phyloP scores from a whole-genome alignment of 352 stramenopile genomes.

The Pythium myriotylum region DNA sequence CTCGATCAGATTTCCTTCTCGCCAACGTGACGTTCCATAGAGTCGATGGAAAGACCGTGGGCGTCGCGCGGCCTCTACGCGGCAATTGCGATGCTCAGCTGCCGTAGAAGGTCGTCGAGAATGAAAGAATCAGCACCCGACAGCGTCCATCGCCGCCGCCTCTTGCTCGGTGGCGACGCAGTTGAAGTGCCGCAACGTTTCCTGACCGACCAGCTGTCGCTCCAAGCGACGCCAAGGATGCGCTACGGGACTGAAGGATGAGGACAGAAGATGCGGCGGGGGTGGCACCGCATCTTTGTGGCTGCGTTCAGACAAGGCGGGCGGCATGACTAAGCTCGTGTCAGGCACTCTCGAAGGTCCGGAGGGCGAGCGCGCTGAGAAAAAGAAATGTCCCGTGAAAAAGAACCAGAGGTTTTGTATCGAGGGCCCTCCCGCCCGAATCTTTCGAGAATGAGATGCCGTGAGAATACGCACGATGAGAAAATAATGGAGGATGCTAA shows the following conservation, averaged over 20 bases:
- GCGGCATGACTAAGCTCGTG: background rate
- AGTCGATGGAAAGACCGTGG: too few species aligned
- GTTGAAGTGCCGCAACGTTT: slow-evolving; percentile 6
- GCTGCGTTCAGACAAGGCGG: background rate
- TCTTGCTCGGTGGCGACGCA: background rate
- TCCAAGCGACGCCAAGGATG: background rate
- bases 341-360: too few species aligned
- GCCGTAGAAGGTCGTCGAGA: background rate
- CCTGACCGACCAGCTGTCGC: slow-evolving; percentile 1
- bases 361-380: background rate
- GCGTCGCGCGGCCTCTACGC: too few species aligned
- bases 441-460: too few species aligned
- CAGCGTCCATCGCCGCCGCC: too few species aligned
- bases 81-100: background rate
- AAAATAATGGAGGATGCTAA: background rate
- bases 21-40: too few species aligned
- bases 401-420: background rate
- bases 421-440: too few species aligned
- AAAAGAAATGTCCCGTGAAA: slow-evolving; percentile 1
- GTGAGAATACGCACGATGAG: too few species aligned
- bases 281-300: background rate
- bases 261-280: background rate
- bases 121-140: too few species aligned
- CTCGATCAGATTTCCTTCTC: too few species aligned
- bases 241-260: background rate